Base-by-base conservation (phyloP, 257 asterid genomes). In the Vinca minor region DNA sequence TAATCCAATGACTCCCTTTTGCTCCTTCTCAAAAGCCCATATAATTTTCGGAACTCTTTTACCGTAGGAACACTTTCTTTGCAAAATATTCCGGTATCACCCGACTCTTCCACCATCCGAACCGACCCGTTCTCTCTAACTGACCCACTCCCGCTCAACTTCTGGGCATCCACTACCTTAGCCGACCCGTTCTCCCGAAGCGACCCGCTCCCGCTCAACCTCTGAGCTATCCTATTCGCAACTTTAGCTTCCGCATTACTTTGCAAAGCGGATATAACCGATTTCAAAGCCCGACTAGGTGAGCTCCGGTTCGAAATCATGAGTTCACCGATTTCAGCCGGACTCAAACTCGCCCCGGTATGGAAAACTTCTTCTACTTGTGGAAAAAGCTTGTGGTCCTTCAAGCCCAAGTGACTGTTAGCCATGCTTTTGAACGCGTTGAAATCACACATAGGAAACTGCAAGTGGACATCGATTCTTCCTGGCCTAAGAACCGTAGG, bases 271-370 rank as follows among this genome's bases (percentile, higher is more conserved):
- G 91, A 75, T 44, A 91, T 81, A 0, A 91, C 96, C 10, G 94
- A 77, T 74, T 84, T 86, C 74, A 87, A 28, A 1, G 97, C 96
- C 74, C 96, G 83, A 64, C 83, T 91, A 1, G 97, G 95, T 0
- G 97, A 87, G 1, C 84, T 76, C 79, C 97, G 93, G 69, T 91
- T 87, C 46, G 95, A 81, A 2, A 87, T 86, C 97, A 91, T 91
- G 11, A 91, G 75, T 70, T 85, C 97, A 1, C 95, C 79, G 2
- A 91, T 84, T 81, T 87, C 96, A 7, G 95, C 93, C 49, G 85
- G 96, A 66, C 95, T 91, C 77, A 91, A 47, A 26, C 81, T 82
- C 48, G 91, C 89, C 28, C 96, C 96, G 70, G 73, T 83, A 36
- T 85, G 96, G 48, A 91, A 84, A 48, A 78, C 81, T 69, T 87